Percentiles rank a stretch among this genome's conserved stretches.
phyloP scores from a whole-genome alignment of 768 basidiomycete genomes.

The Asterophora parasitica region DNA sequence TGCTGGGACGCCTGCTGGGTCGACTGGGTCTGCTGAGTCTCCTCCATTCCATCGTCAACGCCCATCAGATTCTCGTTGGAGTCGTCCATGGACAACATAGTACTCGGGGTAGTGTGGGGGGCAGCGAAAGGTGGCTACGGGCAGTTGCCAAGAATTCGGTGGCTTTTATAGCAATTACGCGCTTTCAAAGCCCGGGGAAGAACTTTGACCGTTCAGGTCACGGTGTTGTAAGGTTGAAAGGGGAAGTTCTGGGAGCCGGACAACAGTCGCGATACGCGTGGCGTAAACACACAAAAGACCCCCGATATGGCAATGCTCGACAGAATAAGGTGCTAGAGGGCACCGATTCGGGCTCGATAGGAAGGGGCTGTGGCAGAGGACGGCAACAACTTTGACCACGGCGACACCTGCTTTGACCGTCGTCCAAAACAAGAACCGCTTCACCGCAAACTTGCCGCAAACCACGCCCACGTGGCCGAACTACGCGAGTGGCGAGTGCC shows the following conservation, averaged over 20 bases:
- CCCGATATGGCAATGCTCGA: conserved; percentile 1
- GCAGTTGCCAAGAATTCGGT: neutral
- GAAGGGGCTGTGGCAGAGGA: neutral
- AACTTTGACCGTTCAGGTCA: conserved; percentile 15
- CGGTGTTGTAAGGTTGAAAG: conserved; percentile 12
- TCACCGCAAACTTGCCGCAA: no score
- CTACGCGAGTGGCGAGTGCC: neutral
- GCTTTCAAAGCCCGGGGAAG: conserved; percentile 26
- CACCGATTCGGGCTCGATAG: conserved; percentile 2
- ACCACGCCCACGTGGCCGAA: conserved; percentile 12
- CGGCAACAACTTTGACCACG: neutral
- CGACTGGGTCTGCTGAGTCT: conserved; percentile 37
- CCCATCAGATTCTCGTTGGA: conserved; percentile 11
- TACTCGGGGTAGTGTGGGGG: neutral
- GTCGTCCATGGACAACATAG: conserved; percentile 14
- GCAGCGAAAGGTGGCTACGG: no score
- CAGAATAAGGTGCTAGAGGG: neutral
- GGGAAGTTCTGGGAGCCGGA: neutral
- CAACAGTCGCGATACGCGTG: conserved; percentile 3
- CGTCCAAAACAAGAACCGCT: conserved; percentile 7
- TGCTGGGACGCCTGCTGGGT: conserved; percentile 41
- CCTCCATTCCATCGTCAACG: conserved; percentile 25
- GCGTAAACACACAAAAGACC: conserved; percentile 2
- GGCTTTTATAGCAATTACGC: conserved; percentile 25
- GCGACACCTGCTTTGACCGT: neutral